Base-by-base conservation (phyloP, 78 protist genomes). In the Tieghemostelium lacteum region DNA sequence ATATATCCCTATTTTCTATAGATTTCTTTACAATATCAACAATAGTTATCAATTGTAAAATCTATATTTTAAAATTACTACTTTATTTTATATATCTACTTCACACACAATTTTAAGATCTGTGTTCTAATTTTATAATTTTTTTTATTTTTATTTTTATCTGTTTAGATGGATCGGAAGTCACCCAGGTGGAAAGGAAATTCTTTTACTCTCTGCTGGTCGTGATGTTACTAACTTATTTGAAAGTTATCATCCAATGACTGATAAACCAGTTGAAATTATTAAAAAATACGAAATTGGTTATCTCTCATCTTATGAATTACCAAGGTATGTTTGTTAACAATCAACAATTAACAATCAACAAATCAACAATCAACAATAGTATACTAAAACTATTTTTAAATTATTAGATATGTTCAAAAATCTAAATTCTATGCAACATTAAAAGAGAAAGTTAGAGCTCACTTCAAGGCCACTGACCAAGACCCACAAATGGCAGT, bases 131-230 rank as follows among this genome's bases (percentile, higher is more conserved):
- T 34, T 33, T 66, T 19, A 14, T 72, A 24, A 57, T 42, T 75
- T 75, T 17, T 34, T 28, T 33, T 57, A 16, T 60, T 60, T 58
- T 14, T 58, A 16, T 64, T 63, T 49, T 45, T 45, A 31, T 69
- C 4, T 24, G 0, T 1, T 6, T 37, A 85, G 92, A 55, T 83
- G 93, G 93, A 12, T 86, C 71, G 73, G 70, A 69, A 17, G 24
- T 31, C 91, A 83, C 58, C 91, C 91, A 83, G 91, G 91, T 69
- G 91, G 91, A n/a, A 83, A 69, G 31, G 71, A 83, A n/a, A 50
- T 69, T n/a, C 69, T 83, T n/a, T 22, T 83, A 49, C 69, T 69
- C 39, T 37, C 91, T 45, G 91, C 91, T n/a, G 91, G 91, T 60
- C 52, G 91, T 60, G 91, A 83, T 58, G 57, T 55, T 19, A 83